These are phyloP conservation scores for Aechmea fasciata DNA, from an alignment of 176 grass and related monocot species.

Conservation along the genomic window DNA sequence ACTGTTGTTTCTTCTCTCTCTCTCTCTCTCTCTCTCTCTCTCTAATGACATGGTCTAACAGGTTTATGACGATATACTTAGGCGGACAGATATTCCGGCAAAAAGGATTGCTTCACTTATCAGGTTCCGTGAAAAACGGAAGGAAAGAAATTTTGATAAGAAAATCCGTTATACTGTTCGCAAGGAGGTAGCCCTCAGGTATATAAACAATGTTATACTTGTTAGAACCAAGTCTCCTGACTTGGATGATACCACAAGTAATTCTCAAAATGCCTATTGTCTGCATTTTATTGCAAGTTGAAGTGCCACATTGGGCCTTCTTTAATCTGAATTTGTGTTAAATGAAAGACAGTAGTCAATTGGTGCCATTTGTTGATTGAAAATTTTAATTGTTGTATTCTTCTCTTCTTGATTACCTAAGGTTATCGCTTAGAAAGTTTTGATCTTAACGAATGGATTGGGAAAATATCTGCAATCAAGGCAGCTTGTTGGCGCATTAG, in stretches of 20 bases:
- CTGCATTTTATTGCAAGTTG: background rate
- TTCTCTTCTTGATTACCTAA: too few relatives aligned
- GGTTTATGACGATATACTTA: conserved; percentile 80
- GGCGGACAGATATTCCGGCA: conserved; percentile 72
- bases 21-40: background rate
- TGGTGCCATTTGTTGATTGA: too few relatives aligned
- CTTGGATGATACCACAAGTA: background rate
- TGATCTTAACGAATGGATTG: too few relatives aligned
- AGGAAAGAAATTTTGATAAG: conserved; percentile 98
- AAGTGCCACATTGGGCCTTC: background rate
- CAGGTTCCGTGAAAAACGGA: conserved; percentile 83
- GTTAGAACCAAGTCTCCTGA: background rate
- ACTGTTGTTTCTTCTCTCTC: background rate
- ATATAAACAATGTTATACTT: background rate
- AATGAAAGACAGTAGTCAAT: background rate
- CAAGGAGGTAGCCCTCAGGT: conserved; percentile 91
- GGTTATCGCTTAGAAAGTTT: too few relatives aligned
- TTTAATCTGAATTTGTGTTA: background rate
- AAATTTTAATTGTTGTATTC: too few relatives aligned
- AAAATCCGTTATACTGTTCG: conserved; percentile 91
- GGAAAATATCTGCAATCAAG: too few relatives aligned
- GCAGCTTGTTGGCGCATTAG: too few relatives aligned
- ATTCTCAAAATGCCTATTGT: background rate
- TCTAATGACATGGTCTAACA: conserved; percentile 30
- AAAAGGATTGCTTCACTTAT: conserved; percentile 83